Conservation (phyloP, 1,139 yeast genomes). For the Blastobotrys elegans region DNA sequence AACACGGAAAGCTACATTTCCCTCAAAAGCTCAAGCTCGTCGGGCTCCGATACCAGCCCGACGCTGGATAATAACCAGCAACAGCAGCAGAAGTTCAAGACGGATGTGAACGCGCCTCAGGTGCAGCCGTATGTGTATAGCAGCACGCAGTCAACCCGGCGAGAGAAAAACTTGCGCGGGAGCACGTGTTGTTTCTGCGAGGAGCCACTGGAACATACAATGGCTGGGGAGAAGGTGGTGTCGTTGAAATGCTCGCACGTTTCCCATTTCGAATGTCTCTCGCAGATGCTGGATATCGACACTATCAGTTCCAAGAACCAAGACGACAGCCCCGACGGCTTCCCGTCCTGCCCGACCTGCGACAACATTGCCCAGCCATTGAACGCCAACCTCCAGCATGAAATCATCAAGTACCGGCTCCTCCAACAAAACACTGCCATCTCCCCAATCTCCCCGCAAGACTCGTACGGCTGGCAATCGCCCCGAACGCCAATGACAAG, state of each 20-base stretch:
- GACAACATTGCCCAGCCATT: constrained; percentile 24
- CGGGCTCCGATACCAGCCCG: constrained; percentile 2
- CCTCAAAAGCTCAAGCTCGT: neutral
- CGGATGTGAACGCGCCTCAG: constrained; percentile 11
- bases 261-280: constrained; percentile 27
- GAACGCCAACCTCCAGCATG: constrained; percentile 21
- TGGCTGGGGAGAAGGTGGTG: constrained; percentile 25
- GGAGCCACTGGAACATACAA: constrained; percentile 23
- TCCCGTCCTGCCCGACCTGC: constrained; percentile 29
- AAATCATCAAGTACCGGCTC: constrained; percentile 21
- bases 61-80: constrained; percentile 1
- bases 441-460: neutral
- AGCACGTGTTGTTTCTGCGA: constrained; percentile 29
- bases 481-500: neutral
- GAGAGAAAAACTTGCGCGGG: constrained; percentile 21
- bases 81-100: constrained; percentile 1
- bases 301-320: constrained; percentile 2
- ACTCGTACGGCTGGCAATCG: neutral
- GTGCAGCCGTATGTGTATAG: constrained; percentile 19
- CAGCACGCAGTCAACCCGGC: constrained; percentile 9
- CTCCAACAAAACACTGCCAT: neutral
- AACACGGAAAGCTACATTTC: neutral
- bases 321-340: constrained; percentile 15
- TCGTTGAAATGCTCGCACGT: constrained; percentile 25
- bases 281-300: constrained; percentile 20